Base-by-base conservation (phyloP, 139 green algal genomes). In the Chlorella sp. region DNA sequence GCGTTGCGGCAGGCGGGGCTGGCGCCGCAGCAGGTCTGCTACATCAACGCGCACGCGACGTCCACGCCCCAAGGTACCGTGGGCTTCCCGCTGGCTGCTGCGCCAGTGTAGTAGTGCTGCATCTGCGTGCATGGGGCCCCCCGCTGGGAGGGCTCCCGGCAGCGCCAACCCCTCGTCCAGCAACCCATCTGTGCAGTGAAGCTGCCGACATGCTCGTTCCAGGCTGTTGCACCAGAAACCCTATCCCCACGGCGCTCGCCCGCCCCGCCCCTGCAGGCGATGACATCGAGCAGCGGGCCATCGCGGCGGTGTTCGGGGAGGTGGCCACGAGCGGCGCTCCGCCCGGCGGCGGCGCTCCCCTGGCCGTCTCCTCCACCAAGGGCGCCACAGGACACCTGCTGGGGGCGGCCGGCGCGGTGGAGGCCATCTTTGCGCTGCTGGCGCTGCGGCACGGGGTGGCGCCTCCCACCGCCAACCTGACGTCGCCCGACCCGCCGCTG, bases 41-140 rank as follows among this genome's bases (percentile, higher is more conserved):
- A 99, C 92, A 80, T 99, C 80, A 99, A 98, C 76, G 96, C 96
- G 0, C 97, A 99, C 85, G 97, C 94, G 57, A 98, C 95, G 1
- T 95, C 91, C 15, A 98, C 95, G 4, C 94, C 93, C 4, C 69
- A 93, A 39, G 94, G 93, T 89, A 60, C 51, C 51, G 51, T 23
- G 51, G 51, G 51, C 12, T 20, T 60, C 51, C 11, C 12, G 6
- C 44, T 9, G 9, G 44, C 44, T 51, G 44, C 44, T 9, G 44
- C 7, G 44, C 44, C 6, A 4, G 51, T 21, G 51, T 21, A 15
- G 51, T 60, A 60, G 51, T 60, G 51, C 51, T 60, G 51, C 51
- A 60, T 60, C 21, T 18, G 7, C 13, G 15, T 60, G 51, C 51
- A 60, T 60, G 51, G 9, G 51, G 51, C 11, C 18, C 12, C 2